Evolutionary conservation across 768 basidiomycete species (phyloP).

Genomic region (Collybiopsis confluens): DNA sequence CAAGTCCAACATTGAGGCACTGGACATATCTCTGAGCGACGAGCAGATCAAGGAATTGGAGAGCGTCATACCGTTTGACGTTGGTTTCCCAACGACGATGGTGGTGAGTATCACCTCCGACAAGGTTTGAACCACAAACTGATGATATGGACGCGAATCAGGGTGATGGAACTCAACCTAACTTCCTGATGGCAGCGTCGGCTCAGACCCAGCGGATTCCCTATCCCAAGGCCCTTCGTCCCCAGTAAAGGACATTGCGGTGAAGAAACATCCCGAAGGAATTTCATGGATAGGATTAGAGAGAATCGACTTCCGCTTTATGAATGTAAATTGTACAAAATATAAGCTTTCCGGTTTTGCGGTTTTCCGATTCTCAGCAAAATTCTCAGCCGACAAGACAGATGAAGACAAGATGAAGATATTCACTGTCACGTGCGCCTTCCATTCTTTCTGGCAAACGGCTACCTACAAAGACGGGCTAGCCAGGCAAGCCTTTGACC

Average conservation of each 20-base stretch:
- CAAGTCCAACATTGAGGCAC: slow-evolving; percentile 32
- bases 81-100: slow-evolving; percentile 30
- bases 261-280: background rate
- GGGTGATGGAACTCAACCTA: slow-evolving; percentile 23
- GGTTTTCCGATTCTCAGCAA: too few relatives aligned
- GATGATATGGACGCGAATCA: background rate
- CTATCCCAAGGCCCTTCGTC: slow-evolving; percentile 1
- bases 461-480: too few relatives aligned
- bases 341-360: too few relatives aligned
- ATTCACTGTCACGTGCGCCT: too few relatives aligned
- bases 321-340: too few relatives aligned
- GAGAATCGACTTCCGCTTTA: too few relatives aligned
- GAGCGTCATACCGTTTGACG: slow-evolving; percentile 28
- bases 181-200: slow-evolving; percentile 9
- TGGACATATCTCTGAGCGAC: slow-evolving; percentile 29
- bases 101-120: too few relatives aligned
- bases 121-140: background rate
- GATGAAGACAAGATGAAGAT: too few relatives aligned
- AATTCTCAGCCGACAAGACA: too few relatives aligned
- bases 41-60: slow-evolving; percentile 37
- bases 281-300: background rate
- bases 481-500: too few relatives aligned
- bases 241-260: background rate
- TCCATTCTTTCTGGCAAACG: too few relatives aligned
- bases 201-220: slow-evolving; percentile 7